Base-by-base conservation (phyloP, 2,329 filamentous ascomycete genomes). In the Pseudocercospora crystallina region DNA sequence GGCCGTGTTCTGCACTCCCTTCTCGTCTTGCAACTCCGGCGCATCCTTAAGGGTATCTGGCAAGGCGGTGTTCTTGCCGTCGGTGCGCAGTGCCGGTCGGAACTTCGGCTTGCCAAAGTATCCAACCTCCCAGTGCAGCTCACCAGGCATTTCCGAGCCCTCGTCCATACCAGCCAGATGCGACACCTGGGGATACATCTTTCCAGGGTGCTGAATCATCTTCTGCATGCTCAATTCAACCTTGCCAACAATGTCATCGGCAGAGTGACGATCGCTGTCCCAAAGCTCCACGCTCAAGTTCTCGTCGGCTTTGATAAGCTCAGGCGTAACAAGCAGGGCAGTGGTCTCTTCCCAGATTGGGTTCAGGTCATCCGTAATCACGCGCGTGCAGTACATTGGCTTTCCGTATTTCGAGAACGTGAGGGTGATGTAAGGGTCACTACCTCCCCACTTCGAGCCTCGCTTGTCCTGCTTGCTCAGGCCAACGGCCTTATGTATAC, bases 401-500 rank as follows among this genome's bases (percentile, higher is more conserved):
- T 99, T 99, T 49, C 88, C 89, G 62, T 96, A 97, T 70, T 97
- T 96, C 64, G 89, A 95, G 76, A 95, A 97, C 35, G 88, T 86
- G 32, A 97, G 80, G 30, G 92, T 96, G 67, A 97, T 95, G 69
- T 97, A 97, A 0, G 92, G 90, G 61, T 99, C 94, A 43, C 89
- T 95, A 38, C 92, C 92, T 31, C 94, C 92, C 13, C 90, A 87
- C 45, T 86, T 80, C 63, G 85, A 91, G 35, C 90, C 91, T 51
- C 89, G 84, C 46, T 73, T 77, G 67, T 99, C 94, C 66, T 96
- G 92, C 72, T 96, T 96, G 76, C 89, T 95, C 51, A 99, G 79
- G 0, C 87, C 90, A 14, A 83, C 77, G 9, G 92, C 94, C 61
- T 89, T 88, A 73, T 96, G 89, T 43, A 97, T 96, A 12, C 90